Conservation (phyloP, 1,284 basidiomycete genomes). For the Moesziomyces sp. region DNA sequence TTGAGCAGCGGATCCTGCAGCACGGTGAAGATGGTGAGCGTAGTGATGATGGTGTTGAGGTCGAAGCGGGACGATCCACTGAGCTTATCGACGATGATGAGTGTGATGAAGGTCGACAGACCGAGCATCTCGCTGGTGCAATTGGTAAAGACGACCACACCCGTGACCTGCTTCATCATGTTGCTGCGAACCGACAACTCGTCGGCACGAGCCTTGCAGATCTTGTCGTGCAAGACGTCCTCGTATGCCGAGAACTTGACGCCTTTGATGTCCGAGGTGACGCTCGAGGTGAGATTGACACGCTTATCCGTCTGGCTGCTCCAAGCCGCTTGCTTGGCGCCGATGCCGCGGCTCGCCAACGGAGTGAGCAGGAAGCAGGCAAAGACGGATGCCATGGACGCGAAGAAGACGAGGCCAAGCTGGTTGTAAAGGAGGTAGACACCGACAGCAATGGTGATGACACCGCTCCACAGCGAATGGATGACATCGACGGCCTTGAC, state of each 20-base stretch:
- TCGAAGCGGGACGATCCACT: conserved; percentile 44
- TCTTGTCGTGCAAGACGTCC: conserved; percentile 38
- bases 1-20: conserved; percentile 48
- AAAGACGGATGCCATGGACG: conserved; percentile 45
- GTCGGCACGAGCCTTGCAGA: conserved; percentile 37
- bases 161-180: conserved; percentile 30
- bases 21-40: conserved; percentile 50
- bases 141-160: conserved; percentile 41
- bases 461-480: conserved; percentile 54
- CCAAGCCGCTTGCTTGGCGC: conserved; percentile 49
- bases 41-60: conserved; percentile 56
- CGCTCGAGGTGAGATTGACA: conserved; percentile 51
- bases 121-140: conserved; percentile 33
- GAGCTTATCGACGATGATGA: conserved; percentile 44
- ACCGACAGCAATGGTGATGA: conserved; percentile 52
- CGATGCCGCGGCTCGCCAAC: conserved; percentile 40
- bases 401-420: conserved; percentile 54
- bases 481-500: conserved; percentile 41
- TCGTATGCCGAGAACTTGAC: conserved; percentile 63
- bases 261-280: conserved; percentile 56
- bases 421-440: conserved; percentile 54
- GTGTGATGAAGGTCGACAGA: conserved; percentile 41
- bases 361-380: conserved; percentile 46
- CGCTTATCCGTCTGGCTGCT: conserved; percentile 51
- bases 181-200: conserved; percentile 31